Conservation (phyloP, 139 green algal genomes). For the Coelastrella sp. region DNA sequence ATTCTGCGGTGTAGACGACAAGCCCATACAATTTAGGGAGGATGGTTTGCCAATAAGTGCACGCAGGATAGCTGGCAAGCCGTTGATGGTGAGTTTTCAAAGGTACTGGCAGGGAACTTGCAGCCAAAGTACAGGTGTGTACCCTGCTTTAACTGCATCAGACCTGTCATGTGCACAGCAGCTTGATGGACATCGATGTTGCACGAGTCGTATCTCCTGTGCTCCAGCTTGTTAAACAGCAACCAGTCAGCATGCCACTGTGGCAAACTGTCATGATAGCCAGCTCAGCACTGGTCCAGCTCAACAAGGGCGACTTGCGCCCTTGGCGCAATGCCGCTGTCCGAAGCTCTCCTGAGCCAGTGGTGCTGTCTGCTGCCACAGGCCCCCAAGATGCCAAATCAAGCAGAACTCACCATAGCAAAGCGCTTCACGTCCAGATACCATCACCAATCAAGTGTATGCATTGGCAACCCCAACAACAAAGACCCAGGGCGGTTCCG, state of each 20-base stretch:
- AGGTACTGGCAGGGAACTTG: no score
- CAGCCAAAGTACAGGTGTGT: no score
- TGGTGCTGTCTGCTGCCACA: not conserved
- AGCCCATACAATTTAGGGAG: conserved; percentile 42
- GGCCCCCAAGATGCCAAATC: conserved; percentile 23
- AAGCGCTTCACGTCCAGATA: conserved; percentile 21
- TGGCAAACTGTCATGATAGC: no score
- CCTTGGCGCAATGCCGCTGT: not conserved
- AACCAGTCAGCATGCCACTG: no score
- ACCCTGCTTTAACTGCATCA: no score
- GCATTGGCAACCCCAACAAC: not conserved
- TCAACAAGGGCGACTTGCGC: no score
- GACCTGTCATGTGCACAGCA: no score
- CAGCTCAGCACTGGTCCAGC: no score
- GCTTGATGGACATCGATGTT: no score
- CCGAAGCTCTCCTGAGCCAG: not conserved
- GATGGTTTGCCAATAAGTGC: conserved; percentile 38
- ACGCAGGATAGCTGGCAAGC: conserved; percentile 19
- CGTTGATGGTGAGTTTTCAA: conserved; percentile 14
- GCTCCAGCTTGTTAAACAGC: no score
- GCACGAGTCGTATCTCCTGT: no score
- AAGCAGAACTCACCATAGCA: conserved; percentile 1
- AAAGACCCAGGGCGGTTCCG: conserved; percentile 13
- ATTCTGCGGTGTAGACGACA: conserved; percentile 15
- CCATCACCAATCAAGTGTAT: conserved; percentile 6